Evolutionary conservation across 2,329 filamentous ascomycete genomes (phyloP).

Genomic region (Coleophoma crateriformis): DNA sequence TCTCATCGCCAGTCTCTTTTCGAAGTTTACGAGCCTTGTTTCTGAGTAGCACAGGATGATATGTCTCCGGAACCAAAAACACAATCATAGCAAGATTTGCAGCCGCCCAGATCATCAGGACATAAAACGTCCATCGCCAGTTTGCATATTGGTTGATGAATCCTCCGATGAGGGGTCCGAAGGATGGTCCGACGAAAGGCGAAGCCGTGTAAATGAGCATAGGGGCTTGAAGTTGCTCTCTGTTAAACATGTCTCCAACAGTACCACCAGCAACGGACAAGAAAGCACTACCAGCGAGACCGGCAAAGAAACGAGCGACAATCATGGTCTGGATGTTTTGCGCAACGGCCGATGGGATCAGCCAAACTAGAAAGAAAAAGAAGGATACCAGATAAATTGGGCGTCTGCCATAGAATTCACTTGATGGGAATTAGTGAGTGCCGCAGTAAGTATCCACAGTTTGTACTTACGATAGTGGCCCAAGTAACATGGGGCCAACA

Average conservation of each 20-base stretch:
- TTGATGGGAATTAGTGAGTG: background rate
- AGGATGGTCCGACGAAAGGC: slow-evolving; percentile 57
- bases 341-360: slow-evolving; percentile 78
- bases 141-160: slow-evolving; percentile 72
- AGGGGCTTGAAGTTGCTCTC: slow-evolving; percentile 64
- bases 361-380: slow-evolving; percentile 68
- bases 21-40: slow-evolving; percentile 66
- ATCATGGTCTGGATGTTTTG: slow-evolving; percentile 77
- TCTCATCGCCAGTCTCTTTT: slow-evolving; percentile 69
- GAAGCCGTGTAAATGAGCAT: slow-evolving; percentile 76
- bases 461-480: slow-evolving; percentile 41
- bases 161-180: slow-evolving; percentile 62
- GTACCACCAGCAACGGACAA: slow-evolving; percentile 76
- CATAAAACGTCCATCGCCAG: slow-evolving; percentile 84
- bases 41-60: slow-evolving; percentile 68
- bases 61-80: slow-evolving; percentile 81
- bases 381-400: slow-evolving; percentile 77
- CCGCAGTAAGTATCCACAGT: no score
- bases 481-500: slow-evolving; percentile 49
- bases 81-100: slow-evolving; percentile 57
- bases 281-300: slow-evolving; percentile 64
- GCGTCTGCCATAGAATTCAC: slow-evolving; percentile 72
- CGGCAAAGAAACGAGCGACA: slow-evolving; percentile 71
- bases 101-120: slow-evolving; percentile 77
- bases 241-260: slow-evolving; percentile 72